Percentiles rank a stretch among this genome's conserved stretches.
Conservation (phyloP, 108 stramenopile genomes). For the Nannochloropsis salina region DNA sequence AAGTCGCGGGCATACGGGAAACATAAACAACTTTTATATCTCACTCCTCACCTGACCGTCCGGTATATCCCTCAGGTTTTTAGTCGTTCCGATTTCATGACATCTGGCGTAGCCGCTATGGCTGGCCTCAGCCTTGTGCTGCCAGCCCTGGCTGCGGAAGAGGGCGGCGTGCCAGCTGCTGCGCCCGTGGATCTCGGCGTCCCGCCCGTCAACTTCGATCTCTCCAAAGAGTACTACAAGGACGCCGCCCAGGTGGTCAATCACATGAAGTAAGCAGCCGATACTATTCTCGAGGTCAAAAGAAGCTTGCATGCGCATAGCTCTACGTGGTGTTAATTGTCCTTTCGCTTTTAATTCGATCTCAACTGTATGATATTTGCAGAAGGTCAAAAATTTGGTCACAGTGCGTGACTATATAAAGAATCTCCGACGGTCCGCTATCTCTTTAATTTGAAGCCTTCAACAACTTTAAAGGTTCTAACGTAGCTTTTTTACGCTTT, state of each 20-base stretch:
- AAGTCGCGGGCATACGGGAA: too few relatives aligned
- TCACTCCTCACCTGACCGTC: too few relatives aligned
- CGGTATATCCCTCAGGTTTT: background rate
- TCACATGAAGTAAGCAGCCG: constrained; percentile 65
- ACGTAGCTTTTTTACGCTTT: background rate
- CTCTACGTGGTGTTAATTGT: too few relatives aligned
- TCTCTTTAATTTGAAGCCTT: constrained; percentile 22
- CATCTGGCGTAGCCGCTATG: background rate
- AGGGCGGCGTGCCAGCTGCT: background rate
- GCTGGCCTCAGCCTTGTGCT: background rate
- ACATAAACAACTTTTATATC: too few relatives aligned
- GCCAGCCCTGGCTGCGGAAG: background rate
- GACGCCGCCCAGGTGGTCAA: constrained; percentile 79
- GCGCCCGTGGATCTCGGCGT: background rate
- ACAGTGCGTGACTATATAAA: too few relatives aligned
- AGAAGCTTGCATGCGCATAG: constrained; percentile 56
- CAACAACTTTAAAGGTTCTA: background rate
- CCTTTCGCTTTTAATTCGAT: too few relatives aligned
- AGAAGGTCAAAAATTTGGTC: too few relatives aligned
- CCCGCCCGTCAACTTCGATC: constrained; percentile 69
- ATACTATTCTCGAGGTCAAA: background rate
- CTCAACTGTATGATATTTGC: too few relatives aligned
- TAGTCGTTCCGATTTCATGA: constrained; percentile 1
- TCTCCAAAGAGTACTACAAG: constrained; percentile 78
- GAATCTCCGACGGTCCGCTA: background rate